phyloP scores from a whole-genome alignment of 2,329 filamentous ascomycete genomes.

The Bertia moriformis region DNA sequence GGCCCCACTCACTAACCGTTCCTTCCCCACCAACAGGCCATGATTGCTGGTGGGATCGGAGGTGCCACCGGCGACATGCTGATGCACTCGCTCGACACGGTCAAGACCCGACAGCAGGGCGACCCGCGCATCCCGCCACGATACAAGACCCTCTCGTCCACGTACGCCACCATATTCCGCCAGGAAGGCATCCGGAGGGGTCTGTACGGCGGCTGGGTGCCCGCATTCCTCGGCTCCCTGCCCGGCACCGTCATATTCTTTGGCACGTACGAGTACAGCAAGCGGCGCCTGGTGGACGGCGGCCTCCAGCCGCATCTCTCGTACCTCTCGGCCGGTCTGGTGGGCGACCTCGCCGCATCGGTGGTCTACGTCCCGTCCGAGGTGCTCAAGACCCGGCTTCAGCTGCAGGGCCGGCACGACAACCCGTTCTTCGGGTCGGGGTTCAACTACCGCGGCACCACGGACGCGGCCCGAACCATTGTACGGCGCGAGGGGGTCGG shows the following conservation, averaged over 20 bases:
- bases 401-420: conserved; percentile 87
- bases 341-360: conserved; percentile 83
- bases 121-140: conserved; percentile 85
- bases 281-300: conserved; percentile 71
- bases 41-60: conserved; percentile 86
- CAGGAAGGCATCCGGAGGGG: conserved; percentile 80
- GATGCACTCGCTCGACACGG: conserved; percentile 97
- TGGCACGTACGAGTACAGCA: conserved; percentile 90
- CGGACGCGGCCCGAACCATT: conserved; percentile 76
- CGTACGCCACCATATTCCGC: conserved; percentile 82
- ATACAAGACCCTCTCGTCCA: conserved; percentile 82
- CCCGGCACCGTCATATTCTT: conserved; percentile 95
- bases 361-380: conserved; percentile 93
- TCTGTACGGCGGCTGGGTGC: conserved; percentile 84
- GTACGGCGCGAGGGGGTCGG: conserved; percentile 65
- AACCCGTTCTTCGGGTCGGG: conserved; percentile 88
- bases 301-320: conserved; percentile 71
- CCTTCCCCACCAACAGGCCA: conserved; percentile 43
- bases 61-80: conserved; percentile 90
- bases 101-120: conserved; percentile 94
- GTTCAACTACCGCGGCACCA: conserved; percentile 83
- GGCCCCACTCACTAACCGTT: conserved; percentile 4
- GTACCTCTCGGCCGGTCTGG: conserved; percentile 74
- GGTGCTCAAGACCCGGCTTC: conserved; percentile 90
- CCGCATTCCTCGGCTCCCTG: conserved; percentile 82